Conservation (phyloP, 495 filamentous ascomycete species). For the Tricharina praecox region DNA sequence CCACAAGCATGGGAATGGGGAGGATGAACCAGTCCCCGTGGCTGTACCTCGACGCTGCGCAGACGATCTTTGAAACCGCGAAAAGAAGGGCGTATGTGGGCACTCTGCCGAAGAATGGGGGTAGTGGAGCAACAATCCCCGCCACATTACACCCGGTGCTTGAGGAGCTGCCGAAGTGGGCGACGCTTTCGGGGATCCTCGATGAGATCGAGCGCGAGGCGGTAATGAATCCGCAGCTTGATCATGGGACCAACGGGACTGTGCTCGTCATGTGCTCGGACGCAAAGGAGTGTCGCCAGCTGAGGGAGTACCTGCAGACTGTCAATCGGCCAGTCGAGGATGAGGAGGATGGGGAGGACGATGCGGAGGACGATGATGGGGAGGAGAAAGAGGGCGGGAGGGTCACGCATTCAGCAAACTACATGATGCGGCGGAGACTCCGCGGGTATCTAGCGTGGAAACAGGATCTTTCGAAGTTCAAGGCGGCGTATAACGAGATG, state of each 20-base stretch:
- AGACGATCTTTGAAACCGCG: slow-evolving; percentile 82
- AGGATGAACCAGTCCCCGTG: slow-evolving; percentile 76
- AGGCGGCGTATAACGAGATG: slow-evolving; percentile 36
- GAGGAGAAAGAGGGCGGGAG: no score
- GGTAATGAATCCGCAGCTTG: slow-evolving; percentile 56
- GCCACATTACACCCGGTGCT: slow-evolving; percentile 71
- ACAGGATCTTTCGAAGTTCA: slow-evolving; percentile 69
- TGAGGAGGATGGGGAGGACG: slow-evolving; percentile 16
- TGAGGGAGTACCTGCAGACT: slow-evolving; percentile 76
- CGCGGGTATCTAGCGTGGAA: slow-evolving; percentile 90
- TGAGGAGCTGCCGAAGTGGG: slow-evolving; percentile 92
- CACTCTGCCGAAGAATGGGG: slow-evolving; percentile 34
- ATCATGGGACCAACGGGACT: slow-evolving; percentile 77
- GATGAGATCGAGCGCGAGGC: slow-evolving; percentile 86
- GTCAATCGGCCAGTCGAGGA: slow-evolving; percentile 34
- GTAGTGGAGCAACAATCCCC: slow-evolving; percentile 34
- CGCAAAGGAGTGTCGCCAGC: slow-evolving; percentile 68
- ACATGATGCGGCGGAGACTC: slow-evolving; percentile 77
- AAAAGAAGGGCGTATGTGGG: slow-evolving; percentile 79
- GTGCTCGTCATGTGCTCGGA: slow-evolving; percentile 93
- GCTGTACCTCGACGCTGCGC: slow-evolving; percentile 89
- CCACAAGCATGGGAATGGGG: neutral
- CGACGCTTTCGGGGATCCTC: slow-evolving; percentile 63
- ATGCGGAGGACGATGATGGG: slow-evolving; percentile 21
- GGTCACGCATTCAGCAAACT: slow-evolving; percentile 50